These are phyloP conservation scores for Fusarium anguioides DNA, from an alignment of 2,329 filamentous ascomycete species.

Conservation along the genomic window DNA sequence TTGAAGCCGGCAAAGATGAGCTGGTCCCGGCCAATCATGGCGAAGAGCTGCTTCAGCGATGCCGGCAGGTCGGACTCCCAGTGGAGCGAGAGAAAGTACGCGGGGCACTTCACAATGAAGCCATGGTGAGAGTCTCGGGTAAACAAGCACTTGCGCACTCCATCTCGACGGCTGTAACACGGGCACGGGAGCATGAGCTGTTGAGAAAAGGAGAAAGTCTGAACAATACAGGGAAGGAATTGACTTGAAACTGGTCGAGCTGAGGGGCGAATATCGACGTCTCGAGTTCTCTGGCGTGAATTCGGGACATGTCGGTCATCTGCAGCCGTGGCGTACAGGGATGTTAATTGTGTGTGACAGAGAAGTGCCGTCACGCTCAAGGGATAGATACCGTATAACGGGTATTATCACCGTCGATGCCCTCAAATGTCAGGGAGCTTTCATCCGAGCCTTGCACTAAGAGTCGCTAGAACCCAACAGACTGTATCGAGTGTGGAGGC, in stretches of 20 bases:
- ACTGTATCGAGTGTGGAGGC: conserved; percentile 39
- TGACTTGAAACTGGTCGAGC: conserved; percentile 22
- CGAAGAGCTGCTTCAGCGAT: conserved; percentile 58
- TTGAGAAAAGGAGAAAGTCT: conserved; percentile 1
- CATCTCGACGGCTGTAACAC: conserved; percentile 41
- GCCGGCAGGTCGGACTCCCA: conserved; percentile 58
- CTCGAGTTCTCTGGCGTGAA: conserved; percentile 41
- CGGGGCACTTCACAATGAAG: conserved; percentile 68
- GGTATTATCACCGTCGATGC: conserved; percentile 17
- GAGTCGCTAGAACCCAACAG: conserved; percentile 36
- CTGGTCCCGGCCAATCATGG: conserved; percentile 66
- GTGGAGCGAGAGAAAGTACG: conserved; percentile 58
- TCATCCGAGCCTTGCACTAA: conserved; percentile 33
- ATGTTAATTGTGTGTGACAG: conserved; percentile 32
- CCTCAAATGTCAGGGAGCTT: conserved; percentile 29
- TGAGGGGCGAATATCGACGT: conserved; percentile 20
- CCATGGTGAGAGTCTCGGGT: conserved; percentile 56
- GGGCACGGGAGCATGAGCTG: conserved; percentile 18
- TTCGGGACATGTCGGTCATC: conserved; percentile 43
- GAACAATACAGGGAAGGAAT: conserved; percentile 5
- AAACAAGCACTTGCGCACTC: conserved; percentile 44
- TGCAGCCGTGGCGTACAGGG: conserved; percentile 33
- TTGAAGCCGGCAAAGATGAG: conserved; percentile 69
- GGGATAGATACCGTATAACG: conserved; percentile 19
- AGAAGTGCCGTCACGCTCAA: conserved; percentile 42